Evolutionary conservation across 805 yeast genomes (phyloP).

Genomic region (Hanseniaspora mollemarum): DNA sequence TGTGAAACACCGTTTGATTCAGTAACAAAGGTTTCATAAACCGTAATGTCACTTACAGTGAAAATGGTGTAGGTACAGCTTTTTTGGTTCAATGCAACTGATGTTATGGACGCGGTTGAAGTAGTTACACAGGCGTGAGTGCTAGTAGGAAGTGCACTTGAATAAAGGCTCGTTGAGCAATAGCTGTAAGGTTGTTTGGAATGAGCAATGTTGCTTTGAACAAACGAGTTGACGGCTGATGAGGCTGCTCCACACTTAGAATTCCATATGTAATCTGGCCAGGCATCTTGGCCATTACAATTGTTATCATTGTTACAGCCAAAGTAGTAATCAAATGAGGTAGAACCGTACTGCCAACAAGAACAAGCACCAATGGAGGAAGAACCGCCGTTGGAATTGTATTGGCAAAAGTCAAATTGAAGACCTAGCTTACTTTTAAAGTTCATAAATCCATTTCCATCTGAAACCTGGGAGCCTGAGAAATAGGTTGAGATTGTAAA

Average conservation of each 20-base stretch:
- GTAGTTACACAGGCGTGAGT: not conserved
- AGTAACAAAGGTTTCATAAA: not conserved
- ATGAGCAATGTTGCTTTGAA: too few species aligned
- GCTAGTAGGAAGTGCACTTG: too few species aligned
- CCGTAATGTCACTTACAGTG: too few species aligned
- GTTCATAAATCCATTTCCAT: not conserved
- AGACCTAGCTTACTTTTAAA: slow-evolving; percentile 8
- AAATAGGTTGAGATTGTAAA: slow-evolving; percentile 6
- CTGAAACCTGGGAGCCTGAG: not conserved
- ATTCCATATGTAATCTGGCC: slow-evolving; percentile 14
- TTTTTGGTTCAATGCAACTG: too few species aligned
- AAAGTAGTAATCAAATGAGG: slow-evolving; percentile 15
- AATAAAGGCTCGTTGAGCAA: too few species aligned
- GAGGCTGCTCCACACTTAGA: too few species aligned
- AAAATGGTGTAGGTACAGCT: too few species aligned
- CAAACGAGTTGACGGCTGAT: not conserved
- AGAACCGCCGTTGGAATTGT: not conserved
- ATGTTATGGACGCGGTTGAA: too few species aligned
- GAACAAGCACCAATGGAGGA: slow-evolving; percentile 10
- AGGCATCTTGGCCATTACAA: slow-evolving; percentile 10
- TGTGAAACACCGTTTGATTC: not conserved
- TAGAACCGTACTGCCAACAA: slow-evolving; percentile 12
- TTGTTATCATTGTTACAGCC: slow-evolving; percentile 13
- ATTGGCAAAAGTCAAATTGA: slow-evolving; percentile 16
- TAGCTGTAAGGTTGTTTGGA: not conserved